Percentiles rank a stretch among this genome's conserved stretches.
Conservation (phyloP, 805 yeast genomes). For the Lachancea thermotolerans region DNA sequence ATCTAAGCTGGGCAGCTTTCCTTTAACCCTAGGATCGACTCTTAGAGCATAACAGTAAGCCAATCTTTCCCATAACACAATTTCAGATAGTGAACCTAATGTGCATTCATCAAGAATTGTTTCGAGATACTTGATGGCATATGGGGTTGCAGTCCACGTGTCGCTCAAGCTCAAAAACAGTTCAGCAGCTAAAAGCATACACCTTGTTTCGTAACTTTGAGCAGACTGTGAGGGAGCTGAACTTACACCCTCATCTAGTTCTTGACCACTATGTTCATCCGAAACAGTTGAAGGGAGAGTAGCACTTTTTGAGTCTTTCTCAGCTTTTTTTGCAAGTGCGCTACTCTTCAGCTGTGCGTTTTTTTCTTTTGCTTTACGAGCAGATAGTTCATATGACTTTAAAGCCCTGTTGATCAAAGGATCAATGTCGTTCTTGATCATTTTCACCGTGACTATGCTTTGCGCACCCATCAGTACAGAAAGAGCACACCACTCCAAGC, state of each 20-base stretch:
- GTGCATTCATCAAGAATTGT: slow-evolving; percentile 42
- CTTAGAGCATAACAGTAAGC: slow-evolving; percentile 44
- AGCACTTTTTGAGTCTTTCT: neutral
- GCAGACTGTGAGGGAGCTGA: slow-evolving; percentile 6
- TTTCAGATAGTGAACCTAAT: slow-evolving; percentile 41
- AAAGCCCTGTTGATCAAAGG: slow-evolving; percentile 32
- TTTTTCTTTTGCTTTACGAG: slow-evolving; percentile 34
- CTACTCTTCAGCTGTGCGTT: neutral
- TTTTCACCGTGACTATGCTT: slow-evolving; percentile 35
- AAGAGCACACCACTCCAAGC: slow-evolving; percentile 82
- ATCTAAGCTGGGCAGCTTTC: neutral
- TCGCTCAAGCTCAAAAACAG: slow-evolving; percentile 44
- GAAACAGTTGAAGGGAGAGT: neutral
- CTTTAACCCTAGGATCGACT: slow-evolving; percentile 33
- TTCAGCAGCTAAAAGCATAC: slow-evolving; percentile 63
- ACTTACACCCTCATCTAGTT: neutral
- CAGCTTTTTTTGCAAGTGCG: neutral
- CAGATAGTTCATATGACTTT: slow-evolving; percentile 34
- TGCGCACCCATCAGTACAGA: slow-evolving; percentile 56
- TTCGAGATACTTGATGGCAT: slow-evolving; percentile 39
- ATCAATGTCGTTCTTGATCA: slow-evolving; percentile 39
- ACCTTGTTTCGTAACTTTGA: slow-evolving; percentile 57
- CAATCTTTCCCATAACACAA: slow-evolving; percentile 47
- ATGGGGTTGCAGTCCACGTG: slow-evolving; percentile 37
- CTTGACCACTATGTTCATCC: neutral